Evolutionary conservation across 139 green algal genomes (phyloP).

Genomic region (Dunaliella primolecta): DNA sequence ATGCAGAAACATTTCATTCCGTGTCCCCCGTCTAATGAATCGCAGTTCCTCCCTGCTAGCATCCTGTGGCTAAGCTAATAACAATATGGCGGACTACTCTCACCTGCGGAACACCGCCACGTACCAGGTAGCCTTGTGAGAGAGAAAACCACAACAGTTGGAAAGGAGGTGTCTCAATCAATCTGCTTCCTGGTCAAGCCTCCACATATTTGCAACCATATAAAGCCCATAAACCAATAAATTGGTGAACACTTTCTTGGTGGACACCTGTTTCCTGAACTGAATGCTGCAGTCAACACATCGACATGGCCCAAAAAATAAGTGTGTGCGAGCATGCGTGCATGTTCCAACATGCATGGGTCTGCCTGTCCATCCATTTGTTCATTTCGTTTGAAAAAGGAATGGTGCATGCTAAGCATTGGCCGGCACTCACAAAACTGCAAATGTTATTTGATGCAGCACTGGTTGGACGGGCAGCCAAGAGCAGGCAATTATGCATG

Average conservation of each 20-base stretch:
- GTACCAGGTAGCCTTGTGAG: not conserved
- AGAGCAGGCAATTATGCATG: too few species aligned
- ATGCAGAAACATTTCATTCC: too few species aligned
- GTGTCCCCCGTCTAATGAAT: too few species aligned
- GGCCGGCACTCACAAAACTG: too few species aligned
- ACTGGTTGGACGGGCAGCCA: too few species aligned
- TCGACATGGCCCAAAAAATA: not conserved
- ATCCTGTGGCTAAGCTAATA: not conserved
- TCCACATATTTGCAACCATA: not conserved
- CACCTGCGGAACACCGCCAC: not conserved
- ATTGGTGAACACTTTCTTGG: too few species aligned
- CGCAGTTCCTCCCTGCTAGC: too few species aligned
- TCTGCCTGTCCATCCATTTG: not conserved
- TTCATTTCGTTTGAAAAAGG: not conserved
- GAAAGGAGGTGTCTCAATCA: not conserved
- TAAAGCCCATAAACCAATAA: not conserved
- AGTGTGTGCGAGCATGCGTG: not conserved
- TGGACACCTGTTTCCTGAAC: not conserved
- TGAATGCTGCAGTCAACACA: not conserved
- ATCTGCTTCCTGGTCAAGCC: not conserved
- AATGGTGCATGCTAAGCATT: too few species aligned
- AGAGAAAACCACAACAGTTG: too few species aligned
- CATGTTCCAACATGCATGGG: not conserved
- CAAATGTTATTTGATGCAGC: too few species aligned
- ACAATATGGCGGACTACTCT: slow-evolving; percentile 5